phyloP scores from a whole-genome alignment of 495 filamentous ascomycete genomes.

The Aspergillus ellipticus region DNA sequence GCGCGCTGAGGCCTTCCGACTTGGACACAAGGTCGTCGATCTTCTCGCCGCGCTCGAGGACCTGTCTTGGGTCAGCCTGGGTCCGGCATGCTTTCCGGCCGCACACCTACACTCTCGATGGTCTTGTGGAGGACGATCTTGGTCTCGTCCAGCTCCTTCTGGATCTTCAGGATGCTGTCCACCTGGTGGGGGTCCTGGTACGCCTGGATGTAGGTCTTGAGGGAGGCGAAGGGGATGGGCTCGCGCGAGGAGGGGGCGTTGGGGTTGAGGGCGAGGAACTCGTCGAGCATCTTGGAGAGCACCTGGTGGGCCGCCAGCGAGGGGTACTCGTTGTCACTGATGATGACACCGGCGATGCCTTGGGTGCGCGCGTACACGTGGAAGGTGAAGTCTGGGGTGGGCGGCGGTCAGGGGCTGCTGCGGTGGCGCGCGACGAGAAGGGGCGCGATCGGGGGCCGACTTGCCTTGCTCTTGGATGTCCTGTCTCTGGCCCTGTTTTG shows the following conservation, averaged over 20 bases:
- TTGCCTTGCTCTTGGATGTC: conserved; percentile 75
- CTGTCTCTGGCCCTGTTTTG: conserved; percentile 80
- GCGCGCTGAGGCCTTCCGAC: conserved; percentile 78
- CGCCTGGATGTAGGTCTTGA: conserved; percentile 77
- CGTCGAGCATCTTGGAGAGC: conserved; percentile 86
- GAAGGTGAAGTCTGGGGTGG: conserved; percentile 47
- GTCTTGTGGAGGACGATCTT: conserved; percentile 97
- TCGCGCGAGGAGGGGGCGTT: conserved; percentile 40
- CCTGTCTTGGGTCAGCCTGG: conserved; percentile 28
- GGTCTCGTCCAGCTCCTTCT: conserved; percentile 95
- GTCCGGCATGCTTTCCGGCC: not conserved
- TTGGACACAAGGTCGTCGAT: conserved; percentile 86
- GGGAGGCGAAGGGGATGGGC: conserved; percentile 56
- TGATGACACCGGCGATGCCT: conserved; percentile 83
- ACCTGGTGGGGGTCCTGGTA: conserved; percentile 88
- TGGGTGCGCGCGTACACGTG: conserved; percentile 88
- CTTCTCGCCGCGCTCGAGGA: conserved; percentile 82
- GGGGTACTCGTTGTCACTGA: conserved; percentile 87
- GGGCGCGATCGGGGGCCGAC: conserved; percentile 26
- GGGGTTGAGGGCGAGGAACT: conserved; percentile 82
- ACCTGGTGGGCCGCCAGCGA: conserved; percentile 89
- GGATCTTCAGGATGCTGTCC: conserved; percentile 90
- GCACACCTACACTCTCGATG: conserved; percentile 24
- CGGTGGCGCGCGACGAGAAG: conserved; percentile 1
- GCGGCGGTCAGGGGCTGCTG: conserved; percentile 54